Evolutionary conservation across 257 asterid genomes (phyloP), one percentile per base, ranked within the genome.

Genomic region (Primulina eburnea): DNA sequence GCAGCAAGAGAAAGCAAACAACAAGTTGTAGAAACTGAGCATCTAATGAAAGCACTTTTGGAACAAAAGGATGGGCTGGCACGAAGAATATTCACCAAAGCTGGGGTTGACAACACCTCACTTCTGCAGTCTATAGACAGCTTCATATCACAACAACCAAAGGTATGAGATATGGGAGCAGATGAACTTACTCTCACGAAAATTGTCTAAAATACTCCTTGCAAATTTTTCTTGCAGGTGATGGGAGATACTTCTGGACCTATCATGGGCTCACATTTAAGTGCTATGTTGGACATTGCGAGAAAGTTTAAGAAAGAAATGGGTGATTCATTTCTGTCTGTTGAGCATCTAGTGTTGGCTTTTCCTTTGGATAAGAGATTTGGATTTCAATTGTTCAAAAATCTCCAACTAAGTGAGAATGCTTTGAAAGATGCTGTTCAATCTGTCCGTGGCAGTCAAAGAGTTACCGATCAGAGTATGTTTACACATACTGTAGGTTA

Each of bases 51-150:
- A 84, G 92, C 98, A 34, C 96, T 92, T 60, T 68, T 92, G 77
- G 93, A 92, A 79, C 98, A 92, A 73, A 92, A 87, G 83, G 96
- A 92, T 78, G 97, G 98, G 21, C 84, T 92, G 62, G 98, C 95
- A 38, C 79, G 98, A 63, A 84, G 96, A 75, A 92, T 92, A 71
- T 86, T 90, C 78, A 85, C 97, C 33, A 92, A 90, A 79, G 92
- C 98, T 62, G 98, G 95, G 65, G 75, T 87, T 71, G 96, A 92
- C 83, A 90, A 90, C 82, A 81, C 97, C 3, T 67, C 95, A 24
- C 84, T 88, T 72, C 80, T 92, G 79, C 91, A 90, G 76, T 82
- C 85, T 10, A 88, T 95, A 33, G 85, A 88, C 67, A 77, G 76
- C 34, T 92, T 92, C 71, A 90, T 92, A 65, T 86, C 90, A 65